Evolutionary conservation across 306 rosid genomes (phyloP).

Genomic region (Cucurbita argyrosperma): DNA sequence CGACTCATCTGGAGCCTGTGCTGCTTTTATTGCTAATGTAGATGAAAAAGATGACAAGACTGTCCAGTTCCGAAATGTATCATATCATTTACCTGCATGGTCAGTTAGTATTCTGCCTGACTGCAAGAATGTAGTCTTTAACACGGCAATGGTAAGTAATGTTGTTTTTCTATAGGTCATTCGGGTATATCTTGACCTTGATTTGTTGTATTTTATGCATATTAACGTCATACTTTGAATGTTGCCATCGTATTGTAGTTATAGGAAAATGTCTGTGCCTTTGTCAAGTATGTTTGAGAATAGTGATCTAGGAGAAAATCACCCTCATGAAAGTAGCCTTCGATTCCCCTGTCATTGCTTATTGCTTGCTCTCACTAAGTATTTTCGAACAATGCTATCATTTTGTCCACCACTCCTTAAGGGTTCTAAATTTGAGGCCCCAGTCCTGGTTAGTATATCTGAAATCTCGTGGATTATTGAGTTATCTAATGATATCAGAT

Average conservation of each 20-base stretch:
- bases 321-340: not conserved
- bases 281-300: not conserved
- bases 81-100: slow-evolving; percentile 95
- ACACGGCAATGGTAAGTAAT: slow-evolving; percentile 68
- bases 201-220: not conserved
- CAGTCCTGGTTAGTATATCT: not conserved
- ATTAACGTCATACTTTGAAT: not conserved
- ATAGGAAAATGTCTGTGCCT: not conserved
- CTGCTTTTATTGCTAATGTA: slow-evolving; percentile 61
- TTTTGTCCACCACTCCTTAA: not conserved
- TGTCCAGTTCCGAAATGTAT: slow-evolving; percentile 48
- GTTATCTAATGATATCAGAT: not conserved
- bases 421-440: not conserved
- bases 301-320: not conserved
- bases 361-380: not conserved
- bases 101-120: slow-evolving; percentile 95
- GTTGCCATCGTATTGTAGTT: not conserved
- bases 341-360: not conserved
- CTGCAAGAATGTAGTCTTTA: slow-evolving; percentile 74
- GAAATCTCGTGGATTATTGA: not conserved
- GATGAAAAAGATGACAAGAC: slow-evolving; percentile 72
- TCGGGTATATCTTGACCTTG: not conserved
- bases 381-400: not conserved
- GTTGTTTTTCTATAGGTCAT: not conserved
- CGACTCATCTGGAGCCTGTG: slow-evolving; percentile 71